A percentile compares a stretch with the other conserved stretches of the same genome.
These are phyloP conservation scores for Ophiostoma perfectum DNA, from an alignment of 2,329 filamentous ascomycete genomes.

Conservation along the genomic window DNA sequence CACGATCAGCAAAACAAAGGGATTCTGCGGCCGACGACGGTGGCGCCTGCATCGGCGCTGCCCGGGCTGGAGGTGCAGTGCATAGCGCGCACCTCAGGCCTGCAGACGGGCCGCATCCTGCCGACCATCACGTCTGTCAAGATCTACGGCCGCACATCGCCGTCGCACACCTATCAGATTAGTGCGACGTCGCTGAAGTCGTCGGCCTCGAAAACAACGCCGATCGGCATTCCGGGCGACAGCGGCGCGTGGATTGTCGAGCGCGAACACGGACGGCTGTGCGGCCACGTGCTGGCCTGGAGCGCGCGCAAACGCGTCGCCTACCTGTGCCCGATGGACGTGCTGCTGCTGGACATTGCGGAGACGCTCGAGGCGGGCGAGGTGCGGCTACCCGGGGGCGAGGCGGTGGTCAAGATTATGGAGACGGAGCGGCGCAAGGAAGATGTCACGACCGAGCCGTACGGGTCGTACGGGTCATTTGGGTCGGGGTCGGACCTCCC, in stretches of 20 bases:
- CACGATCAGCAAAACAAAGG: slow-evolving; percentile 22
- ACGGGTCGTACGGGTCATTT: too few relatives aligned
- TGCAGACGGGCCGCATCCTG: slow-evolving; percentile 72
- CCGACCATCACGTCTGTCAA: slow-evolving; percentile 78
- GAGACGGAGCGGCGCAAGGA: slow-evolving; percentile 6
- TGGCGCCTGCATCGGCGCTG: slow-evolving; percentile 56
- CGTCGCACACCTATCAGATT: slow-evolving; percentile 65
- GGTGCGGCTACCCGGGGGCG: slow-evolving; percentile 64
- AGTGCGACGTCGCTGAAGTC: neutral
- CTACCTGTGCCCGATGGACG: slow-evolving; percentile 94
- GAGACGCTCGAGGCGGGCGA: slow-evolving; percentile 65
- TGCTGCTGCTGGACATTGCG: slow-evolving; percentile 78
- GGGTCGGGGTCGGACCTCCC: neutral
- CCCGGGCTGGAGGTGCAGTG: slow-evolving; percentile 79
- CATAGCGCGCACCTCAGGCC: slow-evolving; percentile 77
- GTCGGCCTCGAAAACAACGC: slow-evolving; percentile 24
- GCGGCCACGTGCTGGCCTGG: slow-evolving; percentile 87
- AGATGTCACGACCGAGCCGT: neutral
- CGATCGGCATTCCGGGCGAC: slow-evolving; percentile 73
- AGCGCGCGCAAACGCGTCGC: slow-evolving; percentile 73
- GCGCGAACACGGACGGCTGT: slow-evolving; percentile 69
- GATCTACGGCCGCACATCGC: slow-evolving; percentile 75
- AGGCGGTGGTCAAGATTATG: slow-evolving; percentile 36
- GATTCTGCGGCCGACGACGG: slow-evolving; percentile 49
- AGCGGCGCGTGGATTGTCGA: slow-evolving; percentile 91